phyloP scores from a whole-genome alignment of 148 eudicot genomes.

The Rhododendron ferrugineum region DNA sequence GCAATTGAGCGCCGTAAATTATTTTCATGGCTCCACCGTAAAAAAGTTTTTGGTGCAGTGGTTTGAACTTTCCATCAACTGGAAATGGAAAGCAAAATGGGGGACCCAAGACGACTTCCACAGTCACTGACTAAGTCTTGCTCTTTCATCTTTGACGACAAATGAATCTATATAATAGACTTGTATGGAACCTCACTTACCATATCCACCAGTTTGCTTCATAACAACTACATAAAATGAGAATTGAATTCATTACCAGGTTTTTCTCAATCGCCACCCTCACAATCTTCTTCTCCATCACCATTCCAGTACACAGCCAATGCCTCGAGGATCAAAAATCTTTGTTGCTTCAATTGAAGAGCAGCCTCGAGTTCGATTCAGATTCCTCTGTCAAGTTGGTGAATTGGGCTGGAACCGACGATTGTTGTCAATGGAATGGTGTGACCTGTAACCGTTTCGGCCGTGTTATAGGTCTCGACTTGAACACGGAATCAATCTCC shows the following conservation, averaged over 20 bases:
- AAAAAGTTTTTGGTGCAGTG: too few species aligned
- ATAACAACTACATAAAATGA: background rate
- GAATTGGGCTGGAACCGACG: conserved; percentile 20
- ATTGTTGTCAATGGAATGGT: conserved; percentile 38
- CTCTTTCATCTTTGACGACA: too few species aligned
- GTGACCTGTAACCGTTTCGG: conserved; percentile 29
- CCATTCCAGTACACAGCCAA: conserved; percentile 4
- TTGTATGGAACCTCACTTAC: too few species aligned
- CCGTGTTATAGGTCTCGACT: conserved; percentile 21
- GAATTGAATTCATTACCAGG: background rate
- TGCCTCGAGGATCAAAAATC: conserved; percentile 18
- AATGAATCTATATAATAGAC: too few species aligned
- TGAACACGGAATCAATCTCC: background rate
- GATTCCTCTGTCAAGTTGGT: conserved; percentile 7
- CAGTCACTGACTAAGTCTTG: too few species aligned
- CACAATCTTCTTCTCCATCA: conserved; percentile 11
- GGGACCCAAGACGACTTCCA: too few species aligned
- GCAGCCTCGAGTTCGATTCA: conserved; percentile 8
- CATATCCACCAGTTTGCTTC: background rate
- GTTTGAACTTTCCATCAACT: too few species aligned
- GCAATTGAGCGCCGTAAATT: too few species aligned
- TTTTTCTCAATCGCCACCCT: conserved; percentile 12
- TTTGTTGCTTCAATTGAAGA: conserved; percentile 27
- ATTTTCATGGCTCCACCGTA: too few species aligned
- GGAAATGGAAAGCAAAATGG: too few species aligned